These are phyloP conservation scores for Calonectria leucothoes DNA, from an alignment of 2,329 filamentous ascomycete species.

Conservation along the genomic window DNA sequence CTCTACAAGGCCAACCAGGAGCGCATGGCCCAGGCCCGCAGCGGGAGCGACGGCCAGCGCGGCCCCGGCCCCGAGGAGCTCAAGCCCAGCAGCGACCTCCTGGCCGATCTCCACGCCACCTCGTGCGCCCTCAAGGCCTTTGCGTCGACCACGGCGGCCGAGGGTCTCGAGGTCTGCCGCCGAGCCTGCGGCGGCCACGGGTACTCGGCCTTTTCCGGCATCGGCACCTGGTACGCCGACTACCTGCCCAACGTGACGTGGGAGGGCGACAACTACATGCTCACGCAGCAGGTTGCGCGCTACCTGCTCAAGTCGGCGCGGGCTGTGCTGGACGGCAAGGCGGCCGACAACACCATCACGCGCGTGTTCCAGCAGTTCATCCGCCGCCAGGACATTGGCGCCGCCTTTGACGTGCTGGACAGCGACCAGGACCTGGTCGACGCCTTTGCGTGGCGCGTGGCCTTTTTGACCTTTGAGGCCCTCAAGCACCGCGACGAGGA, in stretches of 20 bases:
- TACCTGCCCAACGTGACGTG: conserved; percentile 78
- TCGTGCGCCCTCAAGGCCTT: conserved; percentile 82
- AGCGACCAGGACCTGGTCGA: conserved; percentile 77
- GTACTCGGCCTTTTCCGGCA: conserved; percentile 81
- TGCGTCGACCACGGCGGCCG: conserved; percentile 77
- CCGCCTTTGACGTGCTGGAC: conserved; percentile 79
- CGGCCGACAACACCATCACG: conserved; percentile 49
- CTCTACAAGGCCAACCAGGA: conserved; percentile 80
- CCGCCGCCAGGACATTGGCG: conserved; percentile 74
- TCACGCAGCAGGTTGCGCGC: conserved; percentile 81
- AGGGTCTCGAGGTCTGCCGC: conserved; percentile 80
- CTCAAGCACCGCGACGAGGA: conserved; percentile 79
- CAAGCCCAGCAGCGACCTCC: conserved; percentile 69
- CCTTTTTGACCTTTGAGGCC: conserved; percentile 80
- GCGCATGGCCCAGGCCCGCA: conserved; percentile 63
- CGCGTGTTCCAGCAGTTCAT: conserved; percentile 74
- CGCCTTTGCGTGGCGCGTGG: conserved; percentile 80
- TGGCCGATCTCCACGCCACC: conserved; percentile 81
- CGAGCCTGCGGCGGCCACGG: conserved; percentile 83
- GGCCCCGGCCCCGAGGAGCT: conserved; percentile 76
- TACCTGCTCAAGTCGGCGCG: conserved; percentile 83
- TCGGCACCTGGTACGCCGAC: conserved; percentile 80
- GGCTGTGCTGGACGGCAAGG: conserved; percentile 73
- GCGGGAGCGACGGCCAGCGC: conserved; percentile 55
- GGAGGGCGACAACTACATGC: conserved; percentile 87